phyloP scores from a whole-genome alignment of 306 rosid genomes.

The Acacia confusa region DNA sequence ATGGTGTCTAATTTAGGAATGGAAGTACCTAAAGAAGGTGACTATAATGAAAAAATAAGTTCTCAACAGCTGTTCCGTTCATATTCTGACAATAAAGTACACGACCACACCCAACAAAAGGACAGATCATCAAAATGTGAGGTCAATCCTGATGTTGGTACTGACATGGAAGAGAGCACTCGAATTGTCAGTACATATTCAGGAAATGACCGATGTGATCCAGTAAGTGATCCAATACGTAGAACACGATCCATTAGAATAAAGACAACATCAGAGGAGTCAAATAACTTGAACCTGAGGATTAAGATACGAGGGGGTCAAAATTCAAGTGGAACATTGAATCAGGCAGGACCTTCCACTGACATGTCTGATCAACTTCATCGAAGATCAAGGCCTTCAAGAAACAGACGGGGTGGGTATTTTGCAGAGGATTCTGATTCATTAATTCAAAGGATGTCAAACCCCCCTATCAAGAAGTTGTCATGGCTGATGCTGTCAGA shows the following conservation, averaged over 20 bases:
- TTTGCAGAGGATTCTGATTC: slow-evolving; percentile 35
- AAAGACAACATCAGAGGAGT: slow-evolving; percentile 49
- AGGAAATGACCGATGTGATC: slow-evolving; percentile 35
- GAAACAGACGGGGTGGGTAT: slow-evolving; percentile 40
- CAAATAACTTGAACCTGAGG: slow-evolving; percentile 37
- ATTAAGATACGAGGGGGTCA: slow-evolving; percentile 45
- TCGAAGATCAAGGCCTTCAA: slow-evolving; percentile 54
- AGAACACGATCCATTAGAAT: slow-evolving; percentile 57
- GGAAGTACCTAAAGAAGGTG: slow-evolving; percentile 40
- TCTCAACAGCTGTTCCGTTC: slow-evolving; percentile 34
- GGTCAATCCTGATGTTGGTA: slow-evolving; percentile 43
- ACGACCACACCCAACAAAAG: slow-evolving; percentile 27
- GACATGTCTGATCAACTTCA: slow-evolving; percentile 39
- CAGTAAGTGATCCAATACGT: slow-evolving; percentile 44
- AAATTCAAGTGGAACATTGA: slow-evolving; percentile 40
- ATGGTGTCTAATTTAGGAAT: slow-evolving; percentile 31
- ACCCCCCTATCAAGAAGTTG: slow-evolving; percentile 45
- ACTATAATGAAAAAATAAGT: slow-evolving; percentile 42
- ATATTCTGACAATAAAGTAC: slow-evolving; percentile 29
- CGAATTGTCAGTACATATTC: slow-evolving; percentile 30
- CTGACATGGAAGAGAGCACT: slow-evolving; percentile 43
- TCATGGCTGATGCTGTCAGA: slow-evolving; percentile 77
- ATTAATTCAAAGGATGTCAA: slow-evolving; percentile 43
- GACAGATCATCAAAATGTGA: slow-evolving; percentile 32
- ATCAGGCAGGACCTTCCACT: slow-evolving; percentile 43